phyloP scores from a whole-genome alignment of 768 basidiomycete genomes.

The Candolleomyces efflorescens region DNA sequence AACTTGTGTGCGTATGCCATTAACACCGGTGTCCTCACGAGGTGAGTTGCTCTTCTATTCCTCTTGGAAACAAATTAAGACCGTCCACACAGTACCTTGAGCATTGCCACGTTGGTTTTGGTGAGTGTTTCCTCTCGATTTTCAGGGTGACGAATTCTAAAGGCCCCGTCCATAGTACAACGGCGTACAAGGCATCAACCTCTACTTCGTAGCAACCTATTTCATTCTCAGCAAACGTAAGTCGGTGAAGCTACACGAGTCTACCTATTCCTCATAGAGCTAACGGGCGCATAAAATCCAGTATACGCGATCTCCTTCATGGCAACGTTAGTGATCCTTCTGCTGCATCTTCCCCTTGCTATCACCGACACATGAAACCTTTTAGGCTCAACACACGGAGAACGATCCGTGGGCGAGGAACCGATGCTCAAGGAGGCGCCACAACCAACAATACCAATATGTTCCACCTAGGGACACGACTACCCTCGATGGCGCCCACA shows the following conservation, averaged over 20 bases:
- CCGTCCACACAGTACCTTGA: slow-evolving; percentile 31
- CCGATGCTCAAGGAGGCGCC: slow-evolving; percentile 39
- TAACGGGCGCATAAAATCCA: slow-evolving; percentile 16
- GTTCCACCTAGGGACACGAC: slow-evolving; percentile 45
- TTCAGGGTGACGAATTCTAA: background rate
- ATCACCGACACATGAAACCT: slow-evolving; percentile 4
- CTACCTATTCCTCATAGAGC: background rate
- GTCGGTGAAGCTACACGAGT: slow-evolving; percentile 16
- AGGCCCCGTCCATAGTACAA: slow-evolving; percentile 43
- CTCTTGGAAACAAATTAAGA: background rate
- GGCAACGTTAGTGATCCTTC: slow-evolving; percentile 46
- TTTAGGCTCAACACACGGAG: slow-evolving; percentile 55
- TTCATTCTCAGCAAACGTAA: slow-evolving; percentile 64
- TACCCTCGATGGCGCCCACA: slow-evolving; percentile 34
- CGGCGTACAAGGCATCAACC: slow-evolving; percentile 45
- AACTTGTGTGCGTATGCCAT: slow-evolving; percentile 56
- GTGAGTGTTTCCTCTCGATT: slow-evolving; percentile 30
- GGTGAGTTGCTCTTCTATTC: slow-evolving; percentile 28
- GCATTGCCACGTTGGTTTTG: slow-evolving; percentile 48
- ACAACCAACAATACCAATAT: slow-evolving; percentile 44
- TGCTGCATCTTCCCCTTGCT: background rate
- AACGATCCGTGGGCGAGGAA: slow-evolving; percentile 48
- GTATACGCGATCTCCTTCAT: slow-evolving; percentile 64
- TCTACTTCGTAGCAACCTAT: slow-evolving; percentile 59
- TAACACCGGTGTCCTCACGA: slow-evolving; percentile 62